phyloP scores from a whole-genome alignment of 768 basidiomycete species.

The Termitomyces sp. region DNA sequence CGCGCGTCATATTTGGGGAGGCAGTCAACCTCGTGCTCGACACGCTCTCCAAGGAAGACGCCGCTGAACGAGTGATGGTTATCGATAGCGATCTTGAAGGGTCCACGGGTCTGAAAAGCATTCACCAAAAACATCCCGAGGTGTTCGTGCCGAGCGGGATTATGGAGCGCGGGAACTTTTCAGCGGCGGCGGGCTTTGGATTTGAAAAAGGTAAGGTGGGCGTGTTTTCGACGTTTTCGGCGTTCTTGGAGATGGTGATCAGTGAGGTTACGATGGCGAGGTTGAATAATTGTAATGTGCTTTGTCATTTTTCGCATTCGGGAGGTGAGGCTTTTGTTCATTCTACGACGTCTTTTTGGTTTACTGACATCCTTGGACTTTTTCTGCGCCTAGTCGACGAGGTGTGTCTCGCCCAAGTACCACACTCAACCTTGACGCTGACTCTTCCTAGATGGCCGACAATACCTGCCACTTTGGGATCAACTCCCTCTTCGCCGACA shows the following conservation, averaged over 20 bases:
- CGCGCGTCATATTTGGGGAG: conserved; percentile 81
- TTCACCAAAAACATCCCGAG: conserved; percentile 87
- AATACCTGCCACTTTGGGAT: conserved; percentile 53
- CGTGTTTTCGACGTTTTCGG: conserved; percentile 87
- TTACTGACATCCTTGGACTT: no score
- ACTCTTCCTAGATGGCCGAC: conserved; percentile 27
- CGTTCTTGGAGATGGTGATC: conserved; percentile 87
- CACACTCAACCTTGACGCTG: no score
- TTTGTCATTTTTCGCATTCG: conserved; percentile 87
- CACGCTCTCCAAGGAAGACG: conserved; percentile 68
- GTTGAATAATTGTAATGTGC: conserved; percentile 81
- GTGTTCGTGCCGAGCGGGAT: conserved; percentile 82
- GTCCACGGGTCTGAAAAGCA: conserved; percentile 82
- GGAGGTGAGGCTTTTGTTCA: conserved; percentile 40
- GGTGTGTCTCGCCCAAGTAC: background rate
- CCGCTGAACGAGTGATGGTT: conserved; percentile 75
- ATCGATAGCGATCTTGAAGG: conserved; percentile 89
- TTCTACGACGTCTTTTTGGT: no score
- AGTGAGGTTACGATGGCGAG: conserved; percentile 93
- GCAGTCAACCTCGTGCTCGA: conserved; percentile 79
- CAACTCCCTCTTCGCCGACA: conserved; percentile 86
- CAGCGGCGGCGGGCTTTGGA: conserved; percentile 83
- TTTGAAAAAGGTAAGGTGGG: conserved; percentile 79
- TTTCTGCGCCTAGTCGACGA: background rate
- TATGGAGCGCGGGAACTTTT: conserved; percentile 83